Conservation (phyloP, 129 eudicot species). For the Rutidosis leptorrhynchoides region DNA sequence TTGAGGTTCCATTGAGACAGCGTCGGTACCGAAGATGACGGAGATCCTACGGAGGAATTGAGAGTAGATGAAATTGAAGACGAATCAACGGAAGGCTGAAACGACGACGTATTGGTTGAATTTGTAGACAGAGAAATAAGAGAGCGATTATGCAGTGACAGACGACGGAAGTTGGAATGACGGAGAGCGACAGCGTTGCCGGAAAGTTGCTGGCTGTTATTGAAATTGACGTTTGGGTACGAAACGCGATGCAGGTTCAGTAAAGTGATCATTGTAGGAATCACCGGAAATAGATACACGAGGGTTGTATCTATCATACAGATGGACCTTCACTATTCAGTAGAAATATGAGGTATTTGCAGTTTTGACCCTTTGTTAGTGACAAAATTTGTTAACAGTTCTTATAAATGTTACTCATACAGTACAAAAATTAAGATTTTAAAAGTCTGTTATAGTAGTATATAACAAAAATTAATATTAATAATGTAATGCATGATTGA, state of each 20-base stretch:
- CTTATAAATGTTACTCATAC: too few relatives aligned
- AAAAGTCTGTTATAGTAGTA: too few relatives aligned
- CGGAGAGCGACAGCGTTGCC: conserved; percentile 9
- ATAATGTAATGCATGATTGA: too few relatives aligned
- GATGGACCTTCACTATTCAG: not conserved
- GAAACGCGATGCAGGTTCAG: conserved; percentile 29
- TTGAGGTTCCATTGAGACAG: conserved; percentile 51
- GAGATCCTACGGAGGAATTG: conserved; percentile 53
- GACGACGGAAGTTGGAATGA: conserved; percentile 24
- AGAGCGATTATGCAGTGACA: conserved; percentile 9
- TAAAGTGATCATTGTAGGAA: conserved; percentile 29
- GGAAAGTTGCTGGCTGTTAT: conserved; percentile 14
- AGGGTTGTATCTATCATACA: not conserved
- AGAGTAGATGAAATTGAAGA: conserved; percentile 41
- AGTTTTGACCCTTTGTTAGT: not conserved
- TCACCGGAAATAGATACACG: conserved; percentile 27
- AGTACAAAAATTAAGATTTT: too few relatives aligned
- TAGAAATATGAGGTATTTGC: not conserved
- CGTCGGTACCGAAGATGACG: conserved; percentile 33
- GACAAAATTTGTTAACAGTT: too few relatives aligned
- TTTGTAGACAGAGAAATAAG: conserved; percentile 34
- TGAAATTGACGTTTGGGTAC: not conserved
- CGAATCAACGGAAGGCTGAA: conserved; percentile 40
- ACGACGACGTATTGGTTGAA: conserved; percentile 28
- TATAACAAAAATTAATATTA: too few relatives aligned